Base-by-base conservation (phyloP, 768 basidiomycete genomes). In the Mycena chlorophos region DNA sequence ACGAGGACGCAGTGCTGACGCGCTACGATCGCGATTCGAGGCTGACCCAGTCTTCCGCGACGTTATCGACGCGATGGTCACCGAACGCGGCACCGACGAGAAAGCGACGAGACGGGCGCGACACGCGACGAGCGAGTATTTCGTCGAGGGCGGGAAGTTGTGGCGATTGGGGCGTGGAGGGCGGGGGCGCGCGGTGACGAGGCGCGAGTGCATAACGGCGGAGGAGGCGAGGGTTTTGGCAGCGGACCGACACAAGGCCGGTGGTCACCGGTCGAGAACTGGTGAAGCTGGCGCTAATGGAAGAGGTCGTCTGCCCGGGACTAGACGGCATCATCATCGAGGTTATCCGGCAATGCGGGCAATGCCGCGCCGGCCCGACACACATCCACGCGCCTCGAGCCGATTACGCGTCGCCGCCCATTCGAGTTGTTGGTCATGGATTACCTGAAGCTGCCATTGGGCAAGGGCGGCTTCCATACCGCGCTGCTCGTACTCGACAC, bases 391-490 rank as follows among this genome's bases (percentile, higher is more conserved):
- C 68, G 0, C 62, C 54, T 71, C 16, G 51, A 68, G 28, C 72
- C 67, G 0, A 66, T 72, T 45, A 66, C 57, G 5, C 50, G 65
- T 1, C 48, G 49, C 0, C 66, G 65, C 8, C 72, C 69, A 2
- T 68, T 69, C 48, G 62, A 70, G 39, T 51, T 71, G 1, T 0
- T 69, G 0, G 65, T 65, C 0, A 68, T 52, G 4, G 68, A 71
- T 49, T 71, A 71, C 38, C 50, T 70, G 6, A 54, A 57, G 1
- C n/a, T 70, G 30, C 67, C 68, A 3, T 26, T n/a, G 1, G 68
- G 64, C 1, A 66, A 58, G 29, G 66, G 64, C 3, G 64, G 66
- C 4, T 66, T 51, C 47, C 30, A 62, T 4, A 65, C 54, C 1
- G 20, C 63, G 0, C 46, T 42, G 0, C 20, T 68, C 2, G 61